Evolutionary conservation across 1,284 basidiomycete genomes (phyloP).

Genomic region (Ceratobasidium sp.): DNA sequence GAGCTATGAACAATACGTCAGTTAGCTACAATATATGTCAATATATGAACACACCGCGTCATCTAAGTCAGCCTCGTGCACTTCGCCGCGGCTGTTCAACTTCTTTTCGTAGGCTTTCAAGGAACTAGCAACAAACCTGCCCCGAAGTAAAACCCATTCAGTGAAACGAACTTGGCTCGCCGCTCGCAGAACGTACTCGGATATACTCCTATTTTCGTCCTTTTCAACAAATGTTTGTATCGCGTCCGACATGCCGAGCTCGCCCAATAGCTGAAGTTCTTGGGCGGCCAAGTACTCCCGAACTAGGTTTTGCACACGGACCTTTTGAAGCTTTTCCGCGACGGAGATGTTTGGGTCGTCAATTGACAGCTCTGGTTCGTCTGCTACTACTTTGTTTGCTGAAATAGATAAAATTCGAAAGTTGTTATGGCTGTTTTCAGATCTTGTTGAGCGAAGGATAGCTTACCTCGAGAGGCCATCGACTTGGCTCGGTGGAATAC

Average conservation of each 20-base stretch:
- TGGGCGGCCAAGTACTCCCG: conserved; percentile 91
- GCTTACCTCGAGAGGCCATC: conserved; percentile 60
- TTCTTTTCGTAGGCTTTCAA: conserved; percentile 76
- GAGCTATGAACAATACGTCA: conserved; percentile 62
- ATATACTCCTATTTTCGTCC: conserved; percentile 92
- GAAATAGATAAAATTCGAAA: conserved; percentile 1
- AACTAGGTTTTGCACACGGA: conserved; percentile 84
- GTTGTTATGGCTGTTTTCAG: background rate
- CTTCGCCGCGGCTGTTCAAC: conserved; percentile 75
- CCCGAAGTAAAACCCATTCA: background rate
- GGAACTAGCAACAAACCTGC: conserved; percentile 66
- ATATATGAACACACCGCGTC: conserved; percentile 69
- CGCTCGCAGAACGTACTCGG: conserved; percentile 69
- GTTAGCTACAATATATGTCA: background rate
- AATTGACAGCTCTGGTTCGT: conserved; percentile 80
- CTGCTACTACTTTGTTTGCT: conserved; percentile 69
- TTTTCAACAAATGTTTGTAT: conserved; percentile 96
- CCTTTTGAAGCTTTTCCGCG: conserved; percentile 76
- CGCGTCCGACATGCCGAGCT: conserved; percentile 89
- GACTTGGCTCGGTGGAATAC: conserved; percentile 87
- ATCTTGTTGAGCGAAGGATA: background rate
- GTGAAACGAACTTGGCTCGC: background rate
- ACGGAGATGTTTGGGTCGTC: conserved; percentile 76
- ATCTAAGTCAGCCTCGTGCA: conserved; percentile 81
- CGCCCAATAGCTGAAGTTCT: conserved; percentile 88